Evolutionary conservation across 768 basidiomycete species (phyloP).

Genomic region (Rossbeevera mucosa): DNA sequence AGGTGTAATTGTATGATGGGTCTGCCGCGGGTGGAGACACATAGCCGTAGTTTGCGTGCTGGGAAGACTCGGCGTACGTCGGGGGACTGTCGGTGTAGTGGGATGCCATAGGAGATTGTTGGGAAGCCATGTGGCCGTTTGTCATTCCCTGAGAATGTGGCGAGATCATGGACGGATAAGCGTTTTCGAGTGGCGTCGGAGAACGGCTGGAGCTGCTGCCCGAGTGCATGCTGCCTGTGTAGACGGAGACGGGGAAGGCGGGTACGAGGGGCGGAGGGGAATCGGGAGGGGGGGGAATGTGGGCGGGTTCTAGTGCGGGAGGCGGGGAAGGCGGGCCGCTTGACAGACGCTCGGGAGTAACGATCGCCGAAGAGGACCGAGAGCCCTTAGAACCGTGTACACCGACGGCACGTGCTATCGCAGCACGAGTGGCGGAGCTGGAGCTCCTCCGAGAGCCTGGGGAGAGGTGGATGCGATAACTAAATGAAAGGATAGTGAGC

Average conservation of each 20-base stretch:
- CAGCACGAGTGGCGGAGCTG: conserved; percentile 49
- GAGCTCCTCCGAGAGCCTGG: conserved; percentile 72
- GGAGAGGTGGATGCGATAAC: conserved; percentile 78
- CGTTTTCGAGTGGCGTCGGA: conserved; percentile 41
- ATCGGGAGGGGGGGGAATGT: conserved; percentile 43
- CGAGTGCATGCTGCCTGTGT: conserved; percentile 28
- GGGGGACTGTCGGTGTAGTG: conserved; percentile 31
- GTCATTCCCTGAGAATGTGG: conserved; percentile 34
- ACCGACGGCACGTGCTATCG: conserved; percentile 43
- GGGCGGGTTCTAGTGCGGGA: conserved; percentile 44
- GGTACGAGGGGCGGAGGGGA: conserved; percentile 53
- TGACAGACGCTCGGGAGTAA: conserved; percentile 25
- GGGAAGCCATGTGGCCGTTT: conserved; percentile 31
- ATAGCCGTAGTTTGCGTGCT: conserved; percentile 30
- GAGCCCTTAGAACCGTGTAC: conserved; percentile 19
- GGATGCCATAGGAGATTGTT: conserved; percentile 28
- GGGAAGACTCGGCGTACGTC: conserved; percentile 29
- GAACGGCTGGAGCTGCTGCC: conserved; percentile 39
- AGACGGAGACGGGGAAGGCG: conserved; percentile 32
- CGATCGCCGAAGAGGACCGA: conserved; percentile 24
- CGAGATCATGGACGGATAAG: conserved; percentile 37
- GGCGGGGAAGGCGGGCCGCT: conserved; percentile 31
- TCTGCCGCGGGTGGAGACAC: conserved; percentile 23
- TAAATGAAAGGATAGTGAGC: conserved; percentile 26
- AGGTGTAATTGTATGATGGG: conserved; percentile 28